phyloP scores from a whole-genome alignment of 306 rosid species.

The Comarum palustre region DNA sequence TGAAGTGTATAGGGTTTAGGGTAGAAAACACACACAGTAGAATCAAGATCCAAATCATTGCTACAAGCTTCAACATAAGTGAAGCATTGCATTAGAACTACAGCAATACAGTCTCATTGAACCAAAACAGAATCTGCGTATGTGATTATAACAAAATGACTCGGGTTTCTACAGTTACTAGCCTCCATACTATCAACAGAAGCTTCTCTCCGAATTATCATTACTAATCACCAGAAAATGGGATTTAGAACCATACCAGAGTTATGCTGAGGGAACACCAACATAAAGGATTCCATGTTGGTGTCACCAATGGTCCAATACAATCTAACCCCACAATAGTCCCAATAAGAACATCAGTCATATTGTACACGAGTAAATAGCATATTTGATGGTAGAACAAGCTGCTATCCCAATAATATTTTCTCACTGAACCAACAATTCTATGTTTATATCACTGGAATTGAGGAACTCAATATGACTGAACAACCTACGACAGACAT shows the following conservation, averaged over 20 bases:
- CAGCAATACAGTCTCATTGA: background rate
- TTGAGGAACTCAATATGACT: constrained; percentile 27
- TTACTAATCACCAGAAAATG: constrained; percentile 52
- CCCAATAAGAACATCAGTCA: constrained; percentile 77
- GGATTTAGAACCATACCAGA: constrained; percentile 96
- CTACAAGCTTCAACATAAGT: constrained; percentile 3
- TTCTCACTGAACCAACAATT: constrained; percentile 27
- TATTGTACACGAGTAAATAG: constrained; percentile 54
- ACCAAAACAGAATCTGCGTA: constrained; percentile 11
- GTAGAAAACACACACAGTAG: background rate
- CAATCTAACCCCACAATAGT: constrained; percentile 90
- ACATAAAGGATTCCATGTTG: constrained; percentile 79
- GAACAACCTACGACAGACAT: constrained; percentile 23
- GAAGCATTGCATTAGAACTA: background rate
- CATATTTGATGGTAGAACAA: constrained; percentile 50
- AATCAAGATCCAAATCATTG: background rate
- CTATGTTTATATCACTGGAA: constrained; percentile 26
- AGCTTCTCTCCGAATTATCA: constrained; percentile 49
- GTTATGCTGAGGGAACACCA: constrained; percentile 84
- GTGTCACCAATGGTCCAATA: constrained; percentile 84
- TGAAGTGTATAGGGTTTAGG: constrained; percentile 15
- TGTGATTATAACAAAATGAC: background rate
- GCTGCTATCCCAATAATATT: constrained; percentile 47
- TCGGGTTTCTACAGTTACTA: constrained; percentile 12
- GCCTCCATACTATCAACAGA: constrained; percentile 33